These are phyloP conservation scores for Nothopassalora personata DNA, from an alignment of 2,329 filamentous ascomycete genomes.

Conservation along the genomic window DNA sequence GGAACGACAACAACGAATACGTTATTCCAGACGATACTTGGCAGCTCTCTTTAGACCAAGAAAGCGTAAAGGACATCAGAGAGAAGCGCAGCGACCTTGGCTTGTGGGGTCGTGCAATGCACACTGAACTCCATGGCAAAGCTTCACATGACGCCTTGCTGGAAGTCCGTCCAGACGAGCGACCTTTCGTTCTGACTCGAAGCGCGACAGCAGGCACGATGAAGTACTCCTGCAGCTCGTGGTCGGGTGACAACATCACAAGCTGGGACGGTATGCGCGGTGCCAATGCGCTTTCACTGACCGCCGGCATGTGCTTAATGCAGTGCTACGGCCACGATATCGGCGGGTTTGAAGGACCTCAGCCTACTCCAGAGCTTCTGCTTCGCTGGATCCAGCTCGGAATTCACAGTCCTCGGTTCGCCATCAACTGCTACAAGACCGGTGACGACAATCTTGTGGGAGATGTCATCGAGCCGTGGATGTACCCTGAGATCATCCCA, in stretches of 20 bases:
- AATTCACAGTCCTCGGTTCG: constrained; percentile 63
- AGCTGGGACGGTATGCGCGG: constrained; percentile 70
- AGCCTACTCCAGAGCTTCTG: constrained; percentile 64
- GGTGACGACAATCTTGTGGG: constrained; percentile 61
- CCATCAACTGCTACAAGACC: constrained; percentile 76
- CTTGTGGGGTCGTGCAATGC: constrained; percentile 63
- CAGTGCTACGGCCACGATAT: constrained; percentile 65
- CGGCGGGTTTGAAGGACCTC: constrained; percentile 68
- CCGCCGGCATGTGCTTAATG: constrained; percentile 62
- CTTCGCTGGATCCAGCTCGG: constrained; percentile 70
- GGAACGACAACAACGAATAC: constrained; percentile 78
- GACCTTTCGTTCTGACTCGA: constrained; percentile 65
- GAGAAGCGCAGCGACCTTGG: constrained; percentile 50
- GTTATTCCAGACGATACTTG: constrained; percentile 61
- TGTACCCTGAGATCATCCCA: constrained; percentile 63
- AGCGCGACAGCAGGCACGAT: constrained; percentile 67
- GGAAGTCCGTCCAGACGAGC: constrained; percentile 52
- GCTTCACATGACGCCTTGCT: constrained; percentile 63
- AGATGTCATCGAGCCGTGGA: constrained; percentile 73
- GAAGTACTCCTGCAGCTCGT: constrained; percentile 64
- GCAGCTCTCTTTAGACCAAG: constrained; percentile 54
- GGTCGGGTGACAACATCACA: constrained; percentile 71
- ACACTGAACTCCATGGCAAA: constrained; percentile 67
- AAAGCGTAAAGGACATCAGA: constrained; percentile 30
- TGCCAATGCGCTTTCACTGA: constrained; percentile 63